These are phyloP conservation scores for Aphanomyces invadans DNA, from an alignment of 352 stramenopile species.

Conservation along the genomic window DNA sequence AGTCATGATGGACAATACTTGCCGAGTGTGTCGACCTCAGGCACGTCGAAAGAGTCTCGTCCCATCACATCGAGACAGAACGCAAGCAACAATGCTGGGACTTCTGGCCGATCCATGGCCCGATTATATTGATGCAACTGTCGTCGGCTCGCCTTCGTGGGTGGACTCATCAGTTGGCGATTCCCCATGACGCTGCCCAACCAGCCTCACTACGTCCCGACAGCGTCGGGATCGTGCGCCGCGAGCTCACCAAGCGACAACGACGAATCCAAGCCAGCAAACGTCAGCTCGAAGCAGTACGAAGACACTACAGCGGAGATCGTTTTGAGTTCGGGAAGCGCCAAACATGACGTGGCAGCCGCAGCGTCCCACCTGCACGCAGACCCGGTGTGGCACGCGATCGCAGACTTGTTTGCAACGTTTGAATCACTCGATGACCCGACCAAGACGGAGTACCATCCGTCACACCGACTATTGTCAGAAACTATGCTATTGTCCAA, in stretches of 20 bases:
- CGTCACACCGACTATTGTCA: neutral
- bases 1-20: constrained; percentile 6
- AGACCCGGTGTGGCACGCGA: constrained; percentile 5
- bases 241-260: neutral
- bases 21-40: too few species aligned
- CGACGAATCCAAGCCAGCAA: neutral
- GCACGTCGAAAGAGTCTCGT: too few species aligned
- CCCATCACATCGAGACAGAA: too few species aligned
- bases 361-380: neutral
- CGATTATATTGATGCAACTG: neutral
- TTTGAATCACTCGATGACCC: too few species aligned
- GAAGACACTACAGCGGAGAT: constrained; percentile 12
- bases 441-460: neutral
- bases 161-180: neutral
- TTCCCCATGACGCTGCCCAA: constrained; percentile 17
- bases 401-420: constrained; percentile 7
- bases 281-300: neutral
- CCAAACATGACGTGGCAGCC: neutral
- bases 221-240: neutral
- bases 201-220: neutral
- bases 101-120: too few species aligned
- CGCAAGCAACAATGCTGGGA: too few species aligned
- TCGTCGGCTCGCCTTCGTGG: neutral
- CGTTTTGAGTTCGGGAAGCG: neutral
- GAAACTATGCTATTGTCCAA: neutral